phyloP scores from a whole-genome alignment of 2,329 filamentous ascomycete species.

The Colletotrichum sp. region DNA sequence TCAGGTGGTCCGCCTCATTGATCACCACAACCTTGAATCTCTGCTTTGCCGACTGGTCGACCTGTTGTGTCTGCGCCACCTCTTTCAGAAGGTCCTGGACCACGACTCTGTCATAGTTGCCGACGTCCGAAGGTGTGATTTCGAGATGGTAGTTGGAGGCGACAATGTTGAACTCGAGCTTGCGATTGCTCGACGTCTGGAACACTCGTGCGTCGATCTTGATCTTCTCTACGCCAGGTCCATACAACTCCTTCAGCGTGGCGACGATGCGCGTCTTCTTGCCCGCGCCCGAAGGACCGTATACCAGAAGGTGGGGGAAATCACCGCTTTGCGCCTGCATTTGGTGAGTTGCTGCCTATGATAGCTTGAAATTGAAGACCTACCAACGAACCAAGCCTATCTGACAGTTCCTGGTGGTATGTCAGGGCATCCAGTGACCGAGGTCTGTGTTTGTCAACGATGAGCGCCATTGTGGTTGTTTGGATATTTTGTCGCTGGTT shows the following conservation, averaged over 20 bases:
- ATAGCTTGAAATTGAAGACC: slow-evolving; percentile 27
- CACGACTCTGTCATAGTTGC: slow-evolving; percentile 94
- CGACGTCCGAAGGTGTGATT: slow-evolving; percentile 96
- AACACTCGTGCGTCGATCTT: slow-evolving; percentile 98
- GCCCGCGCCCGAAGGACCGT: slow-evolving; percentile 93
- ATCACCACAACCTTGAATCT: slow-evolving; percentile 99
- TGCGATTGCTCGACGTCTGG: slow-evolving; percentile 93
- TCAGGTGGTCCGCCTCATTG: slow-evolving; percentile 96
- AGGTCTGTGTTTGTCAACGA: slow-evolving; percentile 75
- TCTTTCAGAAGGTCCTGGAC: slow-evolving; percentile 96
- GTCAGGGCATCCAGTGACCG: slow-evolving; percentile 78
- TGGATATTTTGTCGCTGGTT: not conserved
- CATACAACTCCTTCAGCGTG: slow-evolving; percentile 93
- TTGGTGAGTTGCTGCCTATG: slow-evolving; percentile 5
- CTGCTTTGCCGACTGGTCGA: slow-evolving; percentile 90
- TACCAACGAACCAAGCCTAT: slow-evolving; percentile 85
- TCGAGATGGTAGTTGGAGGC: slow-evolving; percentile 97
- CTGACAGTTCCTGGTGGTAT: slow-evolving; percentile 89
- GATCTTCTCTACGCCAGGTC: slow-evolving; percentile 98
- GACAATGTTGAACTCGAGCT: slow-evolving; percentile 99
- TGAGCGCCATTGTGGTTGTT: slow-evolving; percentile 62
- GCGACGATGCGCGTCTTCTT: slow-evolving; percentile 98
- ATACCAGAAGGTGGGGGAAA: slow-evolving; percentile 96
- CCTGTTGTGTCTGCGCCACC: slow-evolving; percentile 97
- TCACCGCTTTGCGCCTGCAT: slow-evolving; percentile 92